Evolutionary conservation across 2,329 filamentous ascomycete species (phyloP), one percentile per base, ranked within the genome.

Genomic region (Trichoderma sp.): DNA sequence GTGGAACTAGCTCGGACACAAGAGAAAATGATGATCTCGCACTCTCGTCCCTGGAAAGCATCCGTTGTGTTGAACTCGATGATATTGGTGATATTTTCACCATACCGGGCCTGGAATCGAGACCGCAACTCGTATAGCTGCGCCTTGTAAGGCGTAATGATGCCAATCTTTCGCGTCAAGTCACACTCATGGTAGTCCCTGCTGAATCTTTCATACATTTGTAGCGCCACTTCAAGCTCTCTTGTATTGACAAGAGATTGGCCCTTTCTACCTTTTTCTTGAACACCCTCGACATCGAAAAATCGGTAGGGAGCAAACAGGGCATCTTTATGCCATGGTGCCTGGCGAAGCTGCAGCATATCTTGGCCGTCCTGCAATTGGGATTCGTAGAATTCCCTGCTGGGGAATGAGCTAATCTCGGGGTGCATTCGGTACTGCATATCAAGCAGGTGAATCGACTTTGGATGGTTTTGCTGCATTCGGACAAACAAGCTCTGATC

Each of bases 351-450:
- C 69, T 83, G 85, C 4, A 87, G 90, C 95, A 98, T 98, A 75
- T 92, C 88, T 73, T 88, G 88, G 28, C 97, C 96, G 80, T 99
- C 94, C 74, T 95, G 85, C 12, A 99, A 88, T 74, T 90, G 89
- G 32, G 93, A 90, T 79, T 98, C 94, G 82, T 99, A 99, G 83
- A 99, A 99, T 66, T 95, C 92, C 76, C 88, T 85, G 80, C 94
- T 97, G 1, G 97, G 96, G 80, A 98, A 99, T 67, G 85, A 81
- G 81, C 94, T 97, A 79, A 99, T 99, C 75, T 96, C 93, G 0
- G 97, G 96, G 82, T 99, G 96, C 97, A 99, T 99, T 82, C 96
- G 96, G 80, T 99, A 99, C 79, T 99, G 96, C 70, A 92, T 96
- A 79, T 98, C 95, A n/a, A 99, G 89, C 30, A 99, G 86, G 83